These are phyloP conservation scores for Phytophthora sansomeana DNA, from an alignment of 352 stramenopile species.

Conservation along the genomic window DNA sequence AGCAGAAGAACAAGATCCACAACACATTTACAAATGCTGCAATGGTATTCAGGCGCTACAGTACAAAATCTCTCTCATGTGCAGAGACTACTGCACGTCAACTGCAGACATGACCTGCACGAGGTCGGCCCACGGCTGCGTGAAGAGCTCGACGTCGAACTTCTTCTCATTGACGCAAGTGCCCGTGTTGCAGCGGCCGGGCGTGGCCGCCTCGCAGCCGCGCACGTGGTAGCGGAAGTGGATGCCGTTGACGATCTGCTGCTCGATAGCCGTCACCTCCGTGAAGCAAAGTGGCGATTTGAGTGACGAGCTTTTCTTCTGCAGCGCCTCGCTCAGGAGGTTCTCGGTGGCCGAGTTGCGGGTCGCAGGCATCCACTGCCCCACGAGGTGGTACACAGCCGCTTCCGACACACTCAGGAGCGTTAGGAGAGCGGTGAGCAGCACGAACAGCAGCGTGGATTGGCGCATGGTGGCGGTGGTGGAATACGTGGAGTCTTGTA, in stretches of 20 bases:
- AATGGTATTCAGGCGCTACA: constrained; percentile 25
- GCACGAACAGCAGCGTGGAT: constrained; percentile 15
- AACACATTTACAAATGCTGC: constrained; percentile 2
- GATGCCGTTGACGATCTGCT: constrained; percentile 73
- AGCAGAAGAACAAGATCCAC: constrained; percentile 2
- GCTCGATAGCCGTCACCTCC: constrained; percentile 51
- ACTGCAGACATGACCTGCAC: constrained; percentile 47
- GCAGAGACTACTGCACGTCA: constrained; percentile 28
- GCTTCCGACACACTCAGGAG: constrained; percentile 16
- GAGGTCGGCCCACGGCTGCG: constrained; percentile 57
- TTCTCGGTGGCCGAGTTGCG: constrained; percentile 40
- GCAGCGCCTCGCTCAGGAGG: constrained; percentile 46
- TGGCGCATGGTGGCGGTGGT: constrained; percentile 9
- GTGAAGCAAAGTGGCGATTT: constrained; percentile 50
- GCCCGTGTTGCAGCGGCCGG: constrained; percentile 32
- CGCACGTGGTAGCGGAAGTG: constrained; percentile 65
- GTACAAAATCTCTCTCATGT: constrained; percentile 29
- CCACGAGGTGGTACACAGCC: constrained; percentile 42
- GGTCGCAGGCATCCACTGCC: constrained; percentile 50
- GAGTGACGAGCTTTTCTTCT: constrained; percentile 24
- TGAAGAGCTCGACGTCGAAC: constrained; percentile 58
- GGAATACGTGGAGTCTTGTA: no score
- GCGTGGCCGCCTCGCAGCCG: constrained; percentile 41
- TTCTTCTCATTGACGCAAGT: constrained; percentile 31
- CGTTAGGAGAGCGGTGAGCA: constrained; percentile 25